phyloP scores from a whole-genome alignment of 139 green algal species.

The Asterochloris erici region DNA sequence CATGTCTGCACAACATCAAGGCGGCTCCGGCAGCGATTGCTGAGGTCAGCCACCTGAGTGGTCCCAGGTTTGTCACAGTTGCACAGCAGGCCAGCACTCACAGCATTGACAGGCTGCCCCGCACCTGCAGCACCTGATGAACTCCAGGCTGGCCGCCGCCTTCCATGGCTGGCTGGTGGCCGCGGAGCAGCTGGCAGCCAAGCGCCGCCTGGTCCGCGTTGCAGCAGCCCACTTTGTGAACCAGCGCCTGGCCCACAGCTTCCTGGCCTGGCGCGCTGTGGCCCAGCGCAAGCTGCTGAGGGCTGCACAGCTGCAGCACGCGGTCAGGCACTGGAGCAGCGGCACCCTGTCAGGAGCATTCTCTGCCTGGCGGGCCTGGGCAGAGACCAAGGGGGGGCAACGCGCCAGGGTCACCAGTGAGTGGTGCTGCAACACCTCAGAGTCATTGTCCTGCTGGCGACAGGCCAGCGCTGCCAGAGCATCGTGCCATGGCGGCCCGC shows the following conservation, averaged over 20 bases:
- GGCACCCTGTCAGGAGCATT: constrained; percentile 5
- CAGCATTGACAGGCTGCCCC: not conserved
- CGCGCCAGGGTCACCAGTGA: constrained; percentile 7
- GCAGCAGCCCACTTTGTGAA: constrained; percentile 9
- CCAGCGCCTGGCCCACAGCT: constrained; percentile 9
- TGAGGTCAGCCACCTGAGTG: too few species aligned
- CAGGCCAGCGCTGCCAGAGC: too few species aligned
- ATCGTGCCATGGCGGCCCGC: too few species aligned
- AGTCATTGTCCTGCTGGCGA: too few species aligned
- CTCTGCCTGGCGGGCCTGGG: constrained; percentile 8
- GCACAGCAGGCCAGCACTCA: too few species aligned
- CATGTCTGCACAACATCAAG: too few species aligned
- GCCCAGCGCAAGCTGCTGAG: not conserved
- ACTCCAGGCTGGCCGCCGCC: constrained; percentile 12
- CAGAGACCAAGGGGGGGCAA: not conserved
- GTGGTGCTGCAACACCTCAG: not conserved
- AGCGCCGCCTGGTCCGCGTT: constrained; percentile 1
- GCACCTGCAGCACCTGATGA: constrained; percentile 13
- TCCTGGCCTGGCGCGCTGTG: constrained; percentile 7
- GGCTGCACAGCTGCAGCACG: constrained; percentile 12
- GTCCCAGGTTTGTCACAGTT: too few species aligned
- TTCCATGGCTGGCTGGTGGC: constrained; percentile 14
- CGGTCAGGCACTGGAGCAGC: constrained; percentile 5
- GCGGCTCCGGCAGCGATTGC: too few species aligned
- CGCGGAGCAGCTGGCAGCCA: not conserved